A percentile compares a stretch with the other conserved stretches of the same genome.
Conservation (phyloP, 352 stramenopile species). For the Pythium plurisporium region DNA sequence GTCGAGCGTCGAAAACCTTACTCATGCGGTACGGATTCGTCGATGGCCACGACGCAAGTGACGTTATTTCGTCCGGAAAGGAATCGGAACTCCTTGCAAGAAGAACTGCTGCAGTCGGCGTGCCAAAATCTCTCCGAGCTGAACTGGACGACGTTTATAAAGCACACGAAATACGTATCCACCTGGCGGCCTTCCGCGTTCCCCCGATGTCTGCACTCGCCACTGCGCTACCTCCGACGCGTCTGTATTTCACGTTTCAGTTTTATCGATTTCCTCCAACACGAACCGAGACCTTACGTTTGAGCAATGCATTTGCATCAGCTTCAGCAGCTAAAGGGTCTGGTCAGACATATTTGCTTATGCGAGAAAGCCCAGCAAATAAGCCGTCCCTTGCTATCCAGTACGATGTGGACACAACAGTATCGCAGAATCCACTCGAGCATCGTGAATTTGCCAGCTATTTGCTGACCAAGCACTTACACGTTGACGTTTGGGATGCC, state of each 20-base stretch:
- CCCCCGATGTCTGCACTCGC: slow-evolving; percentile 6
- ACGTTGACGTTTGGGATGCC: slow-evolving; percentile 93
- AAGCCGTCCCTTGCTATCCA: slow-evolving; percentile 69
- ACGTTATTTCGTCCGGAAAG: not conserved
- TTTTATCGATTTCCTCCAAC: slow-evolving; percentile 90
- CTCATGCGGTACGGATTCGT: slow-evolving; percentile 83
- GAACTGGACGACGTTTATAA: slow-evolving; percentile 80
- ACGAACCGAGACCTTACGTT: slow-evolving; percentile 73
- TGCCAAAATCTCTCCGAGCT: slow-evolving; percentile 44
- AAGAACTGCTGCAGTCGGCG: not conserved
- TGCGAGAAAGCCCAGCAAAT: slow-evolving; percentile 53
- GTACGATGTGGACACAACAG: slow-evolving; percentile 74
- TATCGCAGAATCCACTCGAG: slow-evolving; percentile 55
- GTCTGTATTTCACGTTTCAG: slow-evolving; percentile 91
- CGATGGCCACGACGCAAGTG: slow-evolving; percentile 39
- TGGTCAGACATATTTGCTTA: slow-evolving; percentile 48
- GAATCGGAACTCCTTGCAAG: not conserved
- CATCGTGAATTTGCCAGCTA: slow-evolving; percentile 82
- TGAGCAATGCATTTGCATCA: slow-evolving; percentile 52
- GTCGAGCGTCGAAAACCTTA: slow-evolving; percentile 77
- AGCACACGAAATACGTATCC: slow-evolving; percentile 85
- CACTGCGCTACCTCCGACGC: slow-evolving; percentile 22
- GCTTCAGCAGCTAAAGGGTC: slow-evolving; percentile 21
- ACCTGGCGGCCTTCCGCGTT: slow-evolving; percentile 86
- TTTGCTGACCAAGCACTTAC: slow-evolving; percentile 75